Conservation (phyloP, 306 rosid genomes). For the Prunus salicina region DNA sequence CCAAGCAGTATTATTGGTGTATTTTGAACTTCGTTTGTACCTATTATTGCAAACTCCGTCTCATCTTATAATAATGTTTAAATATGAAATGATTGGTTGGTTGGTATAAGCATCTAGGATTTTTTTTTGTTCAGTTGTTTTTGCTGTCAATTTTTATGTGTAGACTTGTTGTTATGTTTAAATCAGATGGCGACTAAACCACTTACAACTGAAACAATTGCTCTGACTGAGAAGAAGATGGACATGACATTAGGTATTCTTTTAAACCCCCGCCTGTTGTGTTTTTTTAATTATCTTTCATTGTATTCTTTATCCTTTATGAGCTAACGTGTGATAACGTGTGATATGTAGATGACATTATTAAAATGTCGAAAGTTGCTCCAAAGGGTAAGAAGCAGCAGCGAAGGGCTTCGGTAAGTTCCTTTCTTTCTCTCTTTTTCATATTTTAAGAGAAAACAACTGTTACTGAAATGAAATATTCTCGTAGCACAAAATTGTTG, state of each 20-base stretch:
- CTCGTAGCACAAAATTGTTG: not conserved
- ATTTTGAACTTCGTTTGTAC: not conserved
- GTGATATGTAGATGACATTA: slow-evolving; percentile 62
- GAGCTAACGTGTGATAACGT: not conserved
- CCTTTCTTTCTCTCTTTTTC: not conserved
- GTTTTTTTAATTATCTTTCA: not conserved
- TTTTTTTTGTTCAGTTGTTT: not conserved
- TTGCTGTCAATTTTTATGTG: not conserved
- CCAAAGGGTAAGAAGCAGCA: slow-evolving; percentile 39
- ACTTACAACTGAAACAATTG: slow-evolving; percentile 65
- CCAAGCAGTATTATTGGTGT: not conserved
- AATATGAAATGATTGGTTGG: not conserved
- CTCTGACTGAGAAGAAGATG: slow-evolving; percentile 97
- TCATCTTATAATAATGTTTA: not conserved
- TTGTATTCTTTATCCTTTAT: not conserved
- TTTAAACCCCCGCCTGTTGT: not conserved
- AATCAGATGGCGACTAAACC: slow-evolving; percentile 82
- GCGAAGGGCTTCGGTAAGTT: slow-evolving; percentile 54
- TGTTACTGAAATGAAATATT: too few species aligned
- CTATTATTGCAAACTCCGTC: not conserved
- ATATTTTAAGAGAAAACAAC: not conserved
- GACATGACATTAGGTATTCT: slow-evolving; percentile 79
- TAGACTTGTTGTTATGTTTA: not conserved
- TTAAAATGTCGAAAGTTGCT: slow-evolving; percentile 65
- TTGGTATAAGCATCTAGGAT: not conserved